A percentile compares a stretch with the other conserved stretches of the same genome.
Conservation (phyloP, 1,284 basidiomycete genomes). For the Sparassis latifolia region DNA sequence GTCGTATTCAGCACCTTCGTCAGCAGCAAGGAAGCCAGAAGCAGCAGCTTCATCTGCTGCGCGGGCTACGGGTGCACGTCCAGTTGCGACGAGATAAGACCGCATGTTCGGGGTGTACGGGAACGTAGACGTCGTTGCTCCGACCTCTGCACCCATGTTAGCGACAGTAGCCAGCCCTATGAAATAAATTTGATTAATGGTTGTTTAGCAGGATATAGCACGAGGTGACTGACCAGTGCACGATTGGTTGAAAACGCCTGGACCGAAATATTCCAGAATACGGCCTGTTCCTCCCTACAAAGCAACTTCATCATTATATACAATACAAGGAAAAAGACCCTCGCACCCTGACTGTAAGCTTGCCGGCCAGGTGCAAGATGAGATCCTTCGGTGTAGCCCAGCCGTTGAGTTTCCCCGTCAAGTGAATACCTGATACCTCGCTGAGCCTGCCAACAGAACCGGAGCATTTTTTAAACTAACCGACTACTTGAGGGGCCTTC, state of each 20-base stretch:
- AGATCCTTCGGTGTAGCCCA: conserved; percentile 98
- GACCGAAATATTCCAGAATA: conserved; percentile 96
- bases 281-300: conserved; percentile 87
- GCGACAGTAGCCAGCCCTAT: conserved; percentile 87
- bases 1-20: conserved; percentile 92
- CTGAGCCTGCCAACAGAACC: background rate
- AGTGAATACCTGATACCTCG: conserved; percentile 57
- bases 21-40: conserved; percentile 76
- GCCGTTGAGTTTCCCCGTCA: conserved; percentile 83
- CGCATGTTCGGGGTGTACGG: conserved; percentile 91
- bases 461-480: conserved; percentile 33
- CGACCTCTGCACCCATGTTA: conserved; percentile 99
- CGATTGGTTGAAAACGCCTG: conserved; percentile 87
- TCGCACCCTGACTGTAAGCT: conserved; percentile 86
- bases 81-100: conserved; percentile 86
- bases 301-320: background rate
- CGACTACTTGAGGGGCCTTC: conserved; percentile 87
- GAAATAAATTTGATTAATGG: background rate
- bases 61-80: conserved; percentile 80
- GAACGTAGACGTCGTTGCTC: conserved; percentile 97
- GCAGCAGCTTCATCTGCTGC: conserved; percentile 85
- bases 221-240: conserved; percentile 66
- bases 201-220: too few relatives aligned
- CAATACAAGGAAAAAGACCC: background rate
- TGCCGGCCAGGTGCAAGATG: conserved; percentile 91